phyloP scores from a whole-genome alignment of 257 asterid genomes.

The Nicotiana knightiana region DNA sequence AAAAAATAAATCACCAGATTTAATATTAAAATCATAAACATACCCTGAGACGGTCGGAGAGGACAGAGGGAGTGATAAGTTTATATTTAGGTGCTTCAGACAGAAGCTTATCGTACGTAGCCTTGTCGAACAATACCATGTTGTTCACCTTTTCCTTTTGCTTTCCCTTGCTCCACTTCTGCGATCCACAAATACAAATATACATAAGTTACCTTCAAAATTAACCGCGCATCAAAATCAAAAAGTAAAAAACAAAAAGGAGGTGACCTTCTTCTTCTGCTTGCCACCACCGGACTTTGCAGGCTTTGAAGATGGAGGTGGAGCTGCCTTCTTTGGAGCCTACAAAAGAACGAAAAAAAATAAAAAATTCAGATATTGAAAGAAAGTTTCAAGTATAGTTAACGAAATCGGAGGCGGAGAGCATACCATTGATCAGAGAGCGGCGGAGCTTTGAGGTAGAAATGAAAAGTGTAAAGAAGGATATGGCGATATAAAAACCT shows the following conservation, averaged over 20 bases:
- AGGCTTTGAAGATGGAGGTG: constrained; percentile 91
- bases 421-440: neutral
- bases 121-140: constrained; percentile 81
- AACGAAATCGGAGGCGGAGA: too few relatives aligned
- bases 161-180: constrained; percentile 83
- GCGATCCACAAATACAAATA: constrained; percentile 18
- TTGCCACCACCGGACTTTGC: constrained; percentile 91
- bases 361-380: neutral
- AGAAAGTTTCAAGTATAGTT: neutral
- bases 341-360: constrained; percentile 5
- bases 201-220: neutral
- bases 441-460: neutral
- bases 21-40: neutral
- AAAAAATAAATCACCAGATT: neutral
- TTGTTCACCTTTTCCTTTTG: constrained; percentile 98
- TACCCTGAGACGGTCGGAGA: constrained; percentile 96
- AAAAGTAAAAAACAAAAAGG: neutral
- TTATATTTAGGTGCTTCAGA: constrained; percentile 87
- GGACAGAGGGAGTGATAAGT: constrained; percentile 88
- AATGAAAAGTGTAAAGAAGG: neutral
- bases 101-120: constrained; percentile 74
- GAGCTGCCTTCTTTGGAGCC: constrained; percentile 96
- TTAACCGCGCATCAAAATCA: neutral
- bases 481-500: neutral
- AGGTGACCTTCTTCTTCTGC: constrained; percentile 85